A percentile compares a stretch with the other conserved stretches of the same genome.
Conservation (phyloP, 139 green algal genomes). For the Chlorella sp. region DNA sequence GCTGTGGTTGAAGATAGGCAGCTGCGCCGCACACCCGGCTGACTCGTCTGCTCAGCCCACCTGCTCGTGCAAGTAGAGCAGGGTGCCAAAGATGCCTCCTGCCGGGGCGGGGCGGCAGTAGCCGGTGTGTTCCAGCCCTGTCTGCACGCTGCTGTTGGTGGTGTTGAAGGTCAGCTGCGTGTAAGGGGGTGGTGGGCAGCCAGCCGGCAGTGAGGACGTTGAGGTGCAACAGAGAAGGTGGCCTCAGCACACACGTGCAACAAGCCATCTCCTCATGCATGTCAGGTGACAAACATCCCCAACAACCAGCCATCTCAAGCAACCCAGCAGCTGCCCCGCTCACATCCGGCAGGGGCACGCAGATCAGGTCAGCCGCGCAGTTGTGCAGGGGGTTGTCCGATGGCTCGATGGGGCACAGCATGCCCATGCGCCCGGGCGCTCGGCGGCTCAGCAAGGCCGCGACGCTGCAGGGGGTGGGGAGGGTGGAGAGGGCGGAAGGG, state of each 20-base stretch:
- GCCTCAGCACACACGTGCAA: too few relatives aligned
- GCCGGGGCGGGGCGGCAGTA: background rate
- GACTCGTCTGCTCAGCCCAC: too few relatives aligned
- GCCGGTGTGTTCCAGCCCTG: background rate
- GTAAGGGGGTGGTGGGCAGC: background rate
- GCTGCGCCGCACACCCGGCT: too few relatives aligned
- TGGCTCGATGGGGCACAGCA: slow-evolving; percentile 12
- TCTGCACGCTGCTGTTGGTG: background rate
- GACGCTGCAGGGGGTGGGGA: background rate
- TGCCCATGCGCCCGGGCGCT: background rate
- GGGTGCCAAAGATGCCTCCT: background rate
- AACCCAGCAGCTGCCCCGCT: too few relatives aligned
- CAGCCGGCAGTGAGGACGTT: too few relatives aligned
- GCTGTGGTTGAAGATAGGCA: too few relatives aligned
- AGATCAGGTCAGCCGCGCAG: background rate
- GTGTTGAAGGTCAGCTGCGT: slow-evolving; percentile 13
- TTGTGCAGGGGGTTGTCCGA: background rate
- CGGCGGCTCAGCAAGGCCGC: background rate
- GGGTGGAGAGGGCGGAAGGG: background rate
- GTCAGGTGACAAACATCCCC: too few relatives aligned
- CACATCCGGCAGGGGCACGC: slow-evolving; percentile 16
- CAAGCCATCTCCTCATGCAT: too few relatives aligned
- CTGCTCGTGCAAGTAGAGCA: slow-evolving; percentile 10
- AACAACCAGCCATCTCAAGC: too few relatives aligned
- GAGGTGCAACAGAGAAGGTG: too few relatives aligned